Base-by-base conservation (phyloP, 2,329 filamentous ascomycete genomes). In the Fusarium nurragi region DNA sequence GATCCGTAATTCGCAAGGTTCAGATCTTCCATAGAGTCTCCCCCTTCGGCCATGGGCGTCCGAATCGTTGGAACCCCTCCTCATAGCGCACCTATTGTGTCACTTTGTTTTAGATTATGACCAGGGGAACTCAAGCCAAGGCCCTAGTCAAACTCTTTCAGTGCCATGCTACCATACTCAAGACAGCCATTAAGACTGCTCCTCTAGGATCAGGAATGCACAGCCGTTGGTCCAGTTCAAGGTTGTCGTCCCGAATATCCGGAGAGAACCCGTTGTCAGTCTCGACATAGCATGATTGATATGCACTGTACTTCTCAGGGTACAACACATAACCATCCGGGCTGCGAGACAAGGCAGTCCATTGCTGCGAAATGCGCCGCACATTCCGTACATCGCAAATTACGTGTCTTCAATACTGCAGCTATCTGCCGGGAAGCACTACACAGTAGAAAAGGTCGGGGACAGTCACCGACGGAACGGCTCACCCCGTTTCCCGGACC, bases 211-310 rank as follows among this genome's bases (percentile, higher is more conserved):
- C 19, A 43, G 32, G 30, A 49, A 56, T 57, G 28, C n/a, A 25
- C 41, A 59, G 38, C 53, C 39, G 32, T 50, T 54, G 46, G 34
- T 41, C 34, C 25, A 55, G 26, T 13, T 28, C 37, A 44, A 22
- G 26, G 57, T 50, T 26, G 18, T 52, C 50, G 38, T 52, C 50
- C 50, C 40, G 57, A 30, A 21, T 34, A 47, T 46, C 43, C 45
- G 61, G 47, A 49, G 38, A 13, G 30, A 36, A 34, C 44, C 37
- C 32, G 21, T 28, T 22, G 28, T 23, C 23, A 34, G 40, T 32
- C 40, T 40, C n/a, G 32, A 34, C 53, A 60, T 64, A 62, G 60
- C 59, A 59, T 54, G 47, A 37, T 51, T 57, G 40, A 61, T 52
- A 45, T 62, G 41, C 40, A 36, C 28, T 9, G 38, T 40, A 23